Base-by-base conservation (phyloP, 768 basidiomycete genomes). In the Gloeopeniophorella convolvens region DNA sequence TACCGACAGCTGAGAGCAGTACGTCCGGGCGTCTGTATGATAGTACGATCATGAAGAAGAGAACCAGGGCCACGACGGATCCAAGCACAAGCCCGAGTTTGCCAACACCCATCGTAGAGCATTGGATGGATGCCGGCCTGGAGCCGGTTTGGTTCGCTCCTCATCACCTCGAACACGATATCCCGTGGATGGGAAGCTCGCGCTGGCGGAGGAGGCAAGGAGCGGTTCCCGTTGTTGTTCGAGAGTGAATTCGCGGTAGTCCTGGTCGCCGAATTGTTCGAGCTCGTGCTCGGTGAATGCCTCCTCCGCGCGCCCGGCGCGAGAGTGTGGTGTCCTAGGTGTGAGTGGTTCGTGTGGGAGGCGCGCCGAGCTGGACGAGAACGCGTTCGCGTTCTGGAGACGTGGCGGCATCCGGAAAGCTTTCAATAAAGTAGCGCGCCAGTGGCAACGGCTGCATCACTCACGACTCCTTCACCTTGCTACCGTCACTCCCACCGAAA, bases 261-360 rank as follows among this genome's bases (percentile, higher is more conserved):
- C 68, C 31, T 66, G 65, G 18, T 72, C 69, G 33, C 69, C 66
- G 18, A 68, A 40, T 24, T 74, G 67, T 18, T 73, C 66, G 12
- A 77, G 67, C 49, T 79, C 78, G n/a, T 69, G 59, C 39, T 73
- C 73, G 8, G 71, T 70, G 60, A 73, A 72, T 8, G 70, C 75
- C 60, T 79, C 77, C 60, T 82, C 78, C 42, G 73, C 72, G 60
- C 72, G 71, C 42, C 78, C 80, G 34, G 78, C 71, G 54, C 77
- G 77, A 30, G 78, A 78, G 63, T 77, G 81, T 44, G 82, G 81
- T 24, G 82, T 83, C 48, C 82, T 70, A 2, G 82, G 82, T 15
- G 79, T 82, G 30, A 70, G 58, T 45, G 59, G 61, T 35, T 18
- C 45, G 7, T 43, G 26, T 32, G 23, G 26, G 6, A 34, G n/a